These are phyloP conservation scores for Xylariaceae sp. DNA, from an alignment of 2,329 filamentous ascomycete species.

Conservation along the genomic window DNA sequence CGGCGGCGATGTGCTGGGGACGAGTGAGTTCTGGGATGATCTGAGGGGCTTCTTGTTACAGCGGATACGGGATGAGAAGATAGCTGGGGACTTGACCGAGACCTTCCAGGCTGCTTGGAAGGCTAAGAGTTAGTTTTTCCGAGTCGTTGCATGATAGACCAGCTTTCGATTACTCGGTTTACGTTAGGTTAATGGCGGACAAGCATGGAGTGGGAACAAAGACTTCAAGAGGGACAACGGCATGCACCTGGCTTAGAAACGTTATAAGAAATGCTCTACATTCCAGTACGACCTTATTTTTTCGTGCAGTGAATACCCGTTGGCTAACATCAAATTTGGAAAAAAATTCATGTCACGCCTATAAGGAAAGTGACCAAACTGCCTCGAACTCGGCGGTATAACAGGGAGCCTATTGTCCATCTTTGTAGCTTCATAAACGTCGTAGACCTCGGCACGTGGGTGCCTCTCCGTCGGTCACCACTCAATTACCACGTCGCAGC, in stretches of 20 bases:
- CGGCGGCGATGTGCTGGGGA: constrained; percentile 63
- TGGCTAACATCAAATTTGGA: constrained; percentile 40
- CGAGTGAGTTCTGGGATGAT: constrained; percentile 84
- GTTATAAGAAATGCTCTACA: constrained; percentile 34
- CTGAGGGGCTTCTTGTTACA: constrained; percentile 79
- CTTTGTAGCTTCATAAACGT: constrained; percentile 30
- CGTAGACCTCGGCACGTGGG: constrained; percentile 27
- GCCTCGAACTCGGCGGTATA: constrained; percentile 23
- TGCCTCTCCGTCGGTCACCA: constrained; percentile 20
- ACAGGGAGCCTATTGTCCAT: constrained; percentile 16
- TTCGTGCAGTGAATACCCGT: constrained; percentile 36
- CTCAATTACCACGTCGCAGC: constrained; percentile 15
- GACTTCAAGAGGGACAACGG: constrained; percentile 14
- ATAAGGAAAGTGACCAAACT: constrained; percentile 34
- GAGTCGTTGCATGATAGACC: neutral
- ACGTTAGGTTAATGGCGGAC: neutral
- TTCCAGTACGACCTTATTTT: constrained; percentile 34
- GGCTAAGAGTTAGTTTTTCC: constrained; percentile 39
- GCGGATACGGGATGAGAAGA: constrained; percentile 70
- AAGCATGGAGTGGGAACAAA: neutral
- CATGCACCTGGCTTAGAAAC: constrained; percentile 17
- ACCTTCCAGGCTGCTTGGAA: constrained; percentile 76
- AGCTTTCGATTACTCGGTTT: neutral
- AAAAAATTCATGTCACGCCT: constrained; percentile 37
- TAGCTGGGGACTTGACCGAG: constrained; percentile 64